phyloP scores from a whole-genome alignment of 208 protist species.

The Leptomonas seymouri region DNA sequence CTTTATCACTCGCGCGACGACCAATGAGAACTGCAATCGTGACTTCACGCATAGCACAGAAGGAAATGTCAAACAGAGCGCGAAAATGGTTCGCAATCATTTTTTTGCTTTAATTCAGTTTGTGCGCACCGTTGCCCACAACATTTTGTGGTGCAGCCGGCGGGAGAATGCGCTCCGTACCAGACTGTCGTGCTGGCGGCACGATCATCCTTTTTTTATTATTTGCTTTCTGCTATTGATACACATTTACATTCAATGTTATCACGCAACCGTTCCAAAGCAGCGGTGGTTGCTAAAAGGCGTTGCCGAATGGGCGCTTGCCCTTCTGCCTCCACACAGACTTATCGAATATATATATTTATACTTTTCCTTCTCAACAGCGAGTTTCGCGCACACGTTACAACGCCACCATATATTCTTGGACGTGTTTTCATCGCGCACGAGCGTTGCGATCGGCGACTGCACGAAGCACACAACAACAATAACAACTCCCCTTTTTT shows the following conservation, averaged over 20 bases:
- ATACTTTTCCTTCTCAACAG: neutral
- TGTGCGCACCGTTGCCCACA: constrained; percentile 1
- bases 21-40: no score
- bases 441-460: neutral
- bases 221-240: constrained; percentile 3
- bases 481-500: neutral
- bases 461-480: neutral
- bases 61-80: no score
- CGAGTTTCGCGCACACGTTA: neutral
- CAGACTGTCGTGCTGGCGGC: no score
- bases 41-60: no score
- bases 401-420: neutral
- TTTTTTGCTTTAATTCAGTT: no score
- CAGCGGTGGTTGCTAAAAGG: no score
- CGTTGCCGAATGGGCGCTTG: neutral
- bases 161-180: neutral
- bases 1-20: no score
- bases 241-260: no score
- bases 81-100: no score
- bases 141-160: neutral
- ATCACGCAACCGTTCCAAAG: no score
- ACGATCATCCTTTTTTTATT: neutral
- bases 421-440: neutral
- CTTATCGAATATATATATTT: neutral
- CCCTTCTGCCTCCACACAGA: neutral